Evolutionary conservation across 23 red algal species (phyloP).

Genomic region (Chondrus crispus): DNA sequence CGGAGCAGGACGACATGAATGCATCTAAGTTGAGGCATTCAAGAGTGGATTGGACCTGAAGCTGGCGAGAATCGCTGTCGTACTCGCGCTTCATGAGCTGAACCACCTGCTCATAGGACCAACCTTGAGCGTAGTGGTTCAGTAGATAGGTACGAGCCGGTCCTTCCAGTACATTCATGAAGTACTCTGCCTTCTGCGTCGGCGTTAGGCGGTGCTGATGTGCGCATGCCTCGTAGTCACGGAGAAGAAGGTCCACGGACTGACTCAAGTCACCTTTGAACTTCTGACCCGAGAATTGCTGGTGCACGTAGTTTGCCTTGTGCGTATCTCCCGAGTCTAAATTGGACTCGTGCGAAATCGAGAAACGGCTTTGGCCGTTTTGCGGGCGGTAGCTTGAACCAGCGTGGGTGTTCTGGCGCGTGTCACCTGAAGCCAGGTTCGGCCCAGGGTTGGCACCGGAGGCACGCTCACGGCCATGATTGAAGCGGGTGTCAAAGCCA

Average conservation of each 20-base stretch:
- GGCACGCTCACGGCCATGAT: too few species aligned
- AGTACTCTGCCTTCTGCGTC: slow-evolving; percentile 14
- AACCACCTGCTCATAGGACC: not conserved
- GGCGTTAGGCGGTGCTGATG: not conserved
- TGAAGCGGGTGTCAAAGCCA: too few species aligned
- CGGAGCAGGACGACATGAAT: too few species aligned
- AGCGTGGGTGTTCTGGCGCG: too few species aligned
- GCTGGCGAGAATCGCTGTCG: not conserved
- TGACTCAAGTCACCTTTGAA: not conserved
- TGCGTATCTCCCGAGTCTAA: slow-evolving; percentile 4
- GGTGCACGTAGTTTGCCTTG: not conserved
- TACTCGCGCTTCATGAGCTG: slow-evolving; percentile 22
- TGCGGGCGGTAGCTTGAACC: too few species aligned
- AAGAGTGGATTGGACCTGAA: not conserved
- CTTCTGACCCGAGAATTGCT: not conserved
- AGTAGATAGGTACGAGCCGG: not conserved
- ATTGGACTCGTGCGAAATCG: too few species aligned
- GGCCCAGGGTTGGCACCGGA: too few species aligned
- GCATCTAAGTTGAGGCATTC: not conserved
- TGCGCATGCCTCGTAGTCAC: not conserved
- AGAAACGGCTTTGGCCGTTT: too few species aligned
- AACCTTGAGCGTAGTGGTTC: not conserved
- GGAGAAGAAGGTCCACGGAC: not conserved
- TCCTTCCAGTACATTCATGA: not conserved
- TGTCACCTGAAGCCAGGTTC: too few species aligned